Evolutionary conservation across 805 yeast species (phyloP).

Genomic region (Kurtzmaniella fragi): DNA sequence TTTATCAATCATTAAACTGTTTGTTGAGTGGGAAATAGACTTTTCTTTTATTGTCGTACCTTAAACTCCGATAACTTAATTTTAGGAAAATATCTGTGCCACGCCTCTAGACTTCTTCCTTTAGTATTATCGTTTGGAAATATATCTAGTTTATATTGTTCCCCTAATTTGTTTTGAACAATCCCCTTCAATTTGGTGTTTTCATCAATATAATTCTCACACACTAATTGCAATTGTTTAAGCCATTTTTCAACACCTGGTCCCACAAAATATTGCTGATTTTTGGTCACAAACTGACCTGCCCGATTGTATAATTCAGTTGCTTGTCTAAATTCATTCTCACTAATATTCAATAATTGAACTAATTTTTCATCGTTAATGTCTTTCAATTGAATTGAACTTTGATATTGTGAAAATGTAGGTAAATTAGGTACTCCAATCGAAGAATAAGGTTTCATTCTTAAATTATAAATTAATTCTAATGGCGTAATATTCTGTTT

Average conservation of each 20-base stretch:
- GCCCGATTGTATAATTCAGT: constrained; percentile 4
- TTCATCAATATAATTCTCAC: neutral
- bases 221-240: neutral
- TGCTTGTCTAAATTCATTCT: constrained; percentile 6
- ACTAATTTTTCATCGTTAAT: constrained; percentile 1
- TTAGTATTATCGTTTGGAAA: too few relatives aligned
- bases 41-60: too few relatives aligned
- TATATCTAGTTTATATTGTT: too few relatives aligned
- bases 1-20: too few relatives aligned
- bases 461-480: constrained; percentile 33
- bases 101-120: too few relatives aligned
- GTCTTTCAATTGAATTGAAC: constrained; percentile 9
- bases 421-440: constrained; percentile 76
- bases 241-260: neutral
- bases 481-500: constrained; percentile 16
- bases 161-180: too few relatives aligned
- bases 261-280: neutral
- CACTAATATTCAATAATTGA: constrained; percentile 4
- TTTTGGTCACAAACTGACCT: constrained; percentile 1
- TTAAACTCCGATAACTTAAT: too few relatives aligned
- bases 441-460: constrained; percentile 75
- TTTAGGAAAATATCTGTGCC: too few relatives aligned
- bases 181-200: neutral
- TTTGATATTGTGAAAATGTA: constrained; percentile 32
- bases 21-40: too few relatives aligned